Evolutionary conservation across 2,329 filamentous ascomycete species (phyloP), one percentile per base, ranked within the genome.

Genomic region (Leptographium lundbergii): DNA sequence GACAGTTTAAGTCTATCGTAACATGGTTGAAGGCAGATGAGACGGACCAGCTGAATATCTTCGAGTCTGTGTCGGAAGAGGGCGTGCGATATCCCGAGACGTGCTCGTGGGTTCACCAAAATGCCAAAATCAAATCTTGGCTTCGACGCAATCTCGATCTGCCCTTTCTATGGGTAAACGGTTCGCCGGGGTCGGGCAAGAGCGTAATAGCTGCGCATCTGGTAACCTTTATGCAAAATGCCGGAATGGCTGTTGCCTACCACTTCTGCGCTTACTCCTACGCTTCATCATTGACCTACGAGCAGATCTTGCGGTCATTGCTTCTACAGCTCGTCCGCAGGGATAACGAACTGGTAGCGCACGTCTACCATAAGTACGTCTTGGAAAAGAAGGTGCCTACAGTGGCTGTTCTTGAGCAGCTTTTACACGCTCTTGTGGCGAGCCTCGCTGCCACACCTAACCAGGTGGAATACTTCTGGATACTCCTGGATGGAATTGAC

Each of bases 261-360:
- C 71, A 75, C 54, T 71, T 74, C 42, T 74, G 70, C 61, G 70
- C 64, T 5, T 67, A 69, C 14, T 62, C 65, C 0, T 68, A 72
- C 9, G 56, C 60, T 0, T 63, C 67, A 3, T 74, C 73, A 0
- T 69, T 61, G 0, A 36, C 64, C 5, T 72, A 73, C 57, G 69
- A 71, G 0, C 59, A 67, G 6, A 67, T 73, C 4, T 58, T 73
- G 0, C 62, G 63, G 10, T 70, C 69, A 1, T 13, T 73, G 0
- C 60, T 74, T 9, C 39, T 67, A 1, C 71, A 74, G 45, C 55
- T 70, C 0, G 55, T 72, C 13, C 67, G 62, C 4, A 22, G 34
- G 1, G 62, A 67, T 29, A 53, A 13, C 13, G 67, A 70, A 10
- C 50, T 69, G 11, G 61, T 67, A 1, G 63, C 66, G 3, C 60